Evolutionary conservation across 192 early-diverging fungal species (phyloP).

Genomic region (Chytriomyces sp.): DNA sequence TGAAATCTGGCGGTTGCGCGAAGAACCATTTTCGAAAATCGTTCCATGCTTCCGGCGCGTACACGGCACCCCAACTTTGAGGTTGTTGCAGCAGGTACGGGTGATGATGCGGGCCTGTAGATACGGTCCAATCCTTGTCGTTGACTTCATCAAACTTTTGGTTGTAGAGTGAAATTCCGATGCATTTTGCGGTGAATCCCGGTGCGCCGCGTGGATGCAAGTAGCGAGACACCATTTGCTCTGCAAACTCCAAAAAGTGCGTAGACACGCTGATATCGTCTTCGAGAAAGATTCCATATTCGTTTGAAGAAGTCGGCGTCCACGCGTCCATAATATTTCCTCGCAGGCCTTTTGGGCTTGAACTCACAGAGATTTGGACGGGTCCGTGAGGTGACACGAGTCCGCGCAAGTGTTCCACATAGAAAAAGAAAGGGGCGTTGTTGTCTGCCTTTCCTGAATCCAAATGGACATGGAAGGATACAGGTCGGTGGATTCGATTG

Average conservation of each 20-base stretch:
- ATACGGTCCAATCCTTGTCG: constrained; percentile 15
- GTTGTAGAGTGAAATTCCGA: constrained; percentile 39
- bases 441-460: constrained; percentile 29
- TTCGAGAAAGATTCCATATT: constrained; percentile 43
- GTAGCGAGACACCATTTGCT: constrained; percentile 36
- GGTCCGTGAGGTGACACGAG: constrained; percentile 26
- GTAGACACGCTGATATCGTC: constrained; percentile 43
- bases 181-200: constrained; percentile 20
- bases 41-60: constrained; percentile 31
- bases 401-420: constrained; percentile 27
- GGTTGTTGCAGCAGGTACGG: constrained; percentile 39
- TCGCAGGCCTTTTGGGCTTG: constrained; percentile 26
- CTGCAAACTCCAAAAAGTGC: constrained; percentile 41
- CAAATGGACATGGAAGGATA: constrained; percentile 28
- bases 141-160: constrained; percentile 36
- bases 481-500: constrained; percentile 23
- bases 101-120: not conserved
- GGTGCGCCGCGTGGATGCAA: constrained; percentile 21
- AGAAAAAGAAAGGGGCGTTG: constrained; percentile 24
- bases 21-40: constrained; percentile 35
- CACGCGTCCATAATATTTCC: constrained; percentile 39
- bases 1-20: constrained; percentile 12
- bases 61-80: constrained; percentile 41
- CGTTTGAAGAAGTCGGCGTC: constrained; percentile 14
- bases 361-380: constrained; percentile 18